Conservation (phyloP, 306 rosid genomes). For the Boehmeria nivea region DNA sequence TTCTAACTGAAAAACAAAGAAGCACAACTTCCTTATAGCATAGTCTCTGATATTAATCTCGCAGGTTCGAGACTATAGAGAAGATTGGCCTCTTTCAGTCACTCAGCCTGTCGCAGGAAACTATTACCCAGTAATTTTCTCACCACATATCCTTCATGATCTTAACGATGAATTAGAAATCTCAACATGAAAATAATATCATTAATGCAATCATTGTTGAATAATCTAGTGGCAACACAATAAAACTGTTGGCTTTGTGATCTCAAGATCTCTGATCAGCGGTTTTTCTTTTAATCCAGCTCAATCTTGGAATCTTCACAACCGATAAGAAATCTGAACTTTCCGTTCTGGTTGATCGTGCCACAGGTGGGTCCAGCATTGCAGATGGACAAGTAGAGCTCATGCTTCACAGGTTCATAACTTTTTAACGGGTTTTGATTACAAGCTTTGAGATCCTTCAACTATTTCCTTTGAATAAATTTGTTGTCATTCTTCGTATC, state of each 20-base stretch:
- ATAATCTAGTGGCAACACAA: no score
- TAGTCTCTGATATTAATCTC: conserved; percentile 9
- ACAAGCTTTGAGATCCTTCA: not conserved
- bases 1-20: no score
- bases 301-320: conserved; percentile 75
- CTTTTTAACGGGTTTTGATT: no score
- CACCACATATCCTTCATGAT: no score
- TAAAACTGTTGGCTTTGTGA: no score
- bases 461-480: no score
- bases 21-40: no score
- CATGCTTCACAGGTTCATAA: conserved; percentile 93
- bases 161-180: no score
- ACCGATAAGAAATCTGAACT: conserved; percentile 64
- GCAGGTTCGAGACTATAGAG: conserved; percentile 73
- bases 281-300: conserved; percentile 24
- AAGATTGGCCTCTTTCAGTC: conserved; percentile 75
- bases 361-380: conserved; percentile 80
- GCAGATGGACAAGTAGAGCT: conserved; percentile 76
- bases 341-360: conserved; percentile 85
- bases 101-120: conserved; percentile 87
- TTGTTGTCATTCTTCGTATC: no score
- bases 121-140: conserved; percentile 73
- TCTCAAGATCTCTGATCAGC: no score
- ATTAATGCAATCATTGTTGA: no score
- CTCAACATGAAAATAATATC: no score